Conservation (phyloP, 2,329 filamentous ascomycete species). For the Scytalidium lignicola region DNA sequence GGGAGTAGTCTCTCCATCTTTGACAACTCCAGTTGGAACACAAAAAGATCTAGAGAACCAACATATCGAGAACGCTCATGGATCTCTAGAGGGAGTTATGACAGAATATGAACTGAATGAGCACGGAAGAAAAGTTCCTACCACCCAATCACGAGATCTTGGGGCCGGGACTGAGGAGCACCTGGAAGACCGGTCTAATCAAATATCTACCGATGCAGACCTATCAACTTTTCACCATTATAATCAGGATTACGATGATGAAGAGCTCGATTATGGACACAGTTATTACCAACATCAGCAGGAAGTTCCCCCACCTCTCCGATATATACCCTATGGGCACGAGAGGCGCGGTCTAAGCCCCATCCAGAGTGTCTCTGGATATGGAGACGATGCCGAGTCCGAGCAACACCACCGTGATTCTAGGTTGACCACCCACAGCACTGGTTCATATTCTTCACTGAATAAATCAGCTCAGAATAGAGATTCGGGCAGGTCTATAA, state of each 20-base stretch:
- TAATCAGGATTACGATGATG: conserved; percentile 13
- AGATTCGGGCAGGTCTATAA: conserved; percentile 52
- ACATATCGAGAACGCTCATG: conserved; percentile 44
- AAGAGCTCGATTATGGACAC: conserved; percentile 37
- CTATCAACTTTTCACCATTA: conserved; percentile 35
- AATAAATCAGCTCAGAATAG: conserved; percentile 50
- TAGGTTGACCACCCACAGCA: conserved; percentile 44
- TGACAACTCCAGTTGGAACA: conserved; percentile 59
- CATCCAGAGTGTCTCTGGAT: conserved; percentile 88
- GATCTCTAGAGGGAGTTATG: conserved; percentile 28
- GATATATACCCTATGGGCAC: conserved; percentile 64
- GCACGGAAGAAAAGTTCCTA: conserved; percentile 26
- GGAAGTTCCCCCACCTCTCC: conserved; percentile 58
- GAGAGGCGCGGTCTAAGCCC: conserved; percentile 74
- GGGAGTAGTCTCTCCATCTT: conserved; percentile 53
- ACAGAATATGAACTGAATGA: conserved; percentile 29
- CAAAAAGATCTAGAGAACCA: conserved; percentile 60
- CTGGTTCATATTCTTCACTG: conserved; percentile 57
- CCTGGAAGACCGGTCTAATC: conserved; percentile 19
- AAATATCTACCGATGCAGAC: conserved; percentile 28
- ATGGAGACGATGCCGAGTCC: conserved; percentile 64
- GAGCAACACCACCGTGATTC: conserved; percentile 53
- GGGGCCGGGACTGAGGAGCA: conserved; percentile 23
- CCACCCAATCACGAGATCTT: conserved; percentile 12
- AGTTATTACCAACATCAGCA: conserved; percentile 37